Conservation (phyloP, 176 grass and related monocot genomes). For the Luzula sylvatica region DNA sequence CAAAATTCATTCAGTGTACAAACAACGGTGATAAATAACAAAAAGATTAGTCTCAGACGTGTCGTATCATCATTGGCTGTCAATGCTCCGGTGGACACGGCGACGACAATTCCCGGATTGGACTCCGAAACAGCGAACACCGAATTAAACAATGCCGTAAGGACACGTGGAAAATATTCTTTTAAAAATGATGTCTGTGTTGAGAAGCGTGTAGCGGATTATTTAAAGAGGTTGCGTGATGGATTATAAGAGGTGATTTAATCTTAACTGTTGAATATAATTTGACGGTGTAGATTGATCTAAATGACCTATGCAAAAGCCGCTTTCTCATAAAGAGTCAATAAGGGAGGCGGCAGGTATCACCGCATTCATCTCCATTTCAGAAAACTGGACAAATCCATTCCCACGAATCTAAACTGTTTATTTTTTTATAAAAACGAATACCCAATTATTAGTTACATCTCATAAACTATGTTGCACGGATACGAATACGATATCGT, state of each 20-base stretch:
- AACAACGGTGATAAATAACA: neutral
- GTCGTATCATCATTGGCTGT: neutral
- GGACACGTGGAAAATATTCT: too few species aligned
- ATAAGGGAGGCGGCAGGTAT: constrained; percentile 15
- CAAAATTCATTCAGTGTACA: neutral
- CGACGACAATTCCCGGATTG: constrained; percentile 13
- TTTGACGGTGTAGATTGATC: constrained; percentile 3
- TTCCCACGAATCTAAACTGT: neutral
- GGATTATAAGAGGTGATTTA: neutral
- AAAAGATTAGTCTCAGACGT: neutral
- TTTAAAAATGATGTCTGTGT: too few species aligned
- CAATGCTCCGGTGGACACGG: neutral
- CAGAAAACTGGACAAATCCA: neutral
- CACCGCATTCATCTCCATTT: constrained; percentile 6
- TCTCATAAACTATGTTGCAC: neutral
- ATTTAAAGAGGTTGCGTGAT: neutral
- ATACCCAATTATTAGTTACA: neutral
- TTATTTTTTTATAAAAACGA: neutral
- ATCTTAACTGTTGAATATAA: neutral
- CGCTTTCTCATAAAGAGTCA: constrained; percentile 18
- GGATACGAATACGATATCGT: too few species aligned
- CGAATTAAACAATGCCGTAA: neutral
- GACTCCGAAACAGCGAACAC: neutral
- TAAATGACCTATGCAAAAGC: constrained; percentile 4
- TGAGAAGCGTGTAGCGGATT: neutral